Base-by-base conservation (phyloP, 2,329 filamentous ascomycete genomes). In the Calonectria multiphialidica region DNA sequence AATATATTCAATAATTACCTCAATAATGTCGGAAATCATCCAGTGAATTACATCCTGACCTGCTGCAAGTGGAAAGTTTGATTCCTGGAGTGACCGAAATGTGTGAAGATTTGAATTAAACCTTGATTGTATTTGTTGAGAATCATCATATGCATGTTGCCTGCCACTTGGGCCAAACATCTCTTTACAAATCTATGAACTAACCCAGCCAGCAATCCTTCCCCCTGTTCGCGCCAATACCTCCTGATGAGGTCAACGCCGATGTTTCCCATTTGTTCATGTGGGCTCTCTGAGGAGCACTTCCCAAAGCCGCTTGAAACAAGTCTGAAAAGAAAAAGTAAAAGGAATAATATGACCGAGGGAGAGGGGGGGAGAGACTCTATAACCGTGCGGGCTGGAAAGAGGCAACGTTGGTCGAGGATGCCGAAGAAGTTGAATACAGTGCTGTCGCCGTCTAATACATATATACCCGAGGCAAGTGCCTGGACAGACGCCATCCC, bases 121-220 rank as follows among this genome's bases (percentile, higher is more conserved):
- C 47, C 23, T 53, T 40, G 63, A 42, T 37, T 66, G 63, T 53
- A 68, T 67, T 69, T 71, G 72, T 70, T 72, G 66, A 61, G 50
- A 55, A 78, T 61, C 44, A 75, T 76, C 72, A 74, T 77, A 65
- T 66, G 67, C 74, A 69, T 78, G 68, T 70, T 72, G 49, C 61
- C 62, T 63, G 73, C 70, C 65, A 63, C 62, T 55, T 68, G 55
- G 69, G 70, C 75, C 66, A 64, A 76, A 74, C 74, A 78, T 76
- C 61, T 66, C 74, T 67, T 77, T 70, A 75, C 75, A 77, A 73
- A 71, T 79, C 77, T 79, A 79, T 79, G 65, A 71, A 70, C 66
- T n/a, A 71, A 67, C 65, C 67, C 62, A 68, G 66, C 73, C 68
- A 70, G 50, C 68, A 71, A 75, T 49, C 67, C 57, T 68, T 71